These are phyloP conservation scores for Somion occarium DNA, from an alignment of 1,284 basidiomycete species.

Conservation along the genomic window DNA sequence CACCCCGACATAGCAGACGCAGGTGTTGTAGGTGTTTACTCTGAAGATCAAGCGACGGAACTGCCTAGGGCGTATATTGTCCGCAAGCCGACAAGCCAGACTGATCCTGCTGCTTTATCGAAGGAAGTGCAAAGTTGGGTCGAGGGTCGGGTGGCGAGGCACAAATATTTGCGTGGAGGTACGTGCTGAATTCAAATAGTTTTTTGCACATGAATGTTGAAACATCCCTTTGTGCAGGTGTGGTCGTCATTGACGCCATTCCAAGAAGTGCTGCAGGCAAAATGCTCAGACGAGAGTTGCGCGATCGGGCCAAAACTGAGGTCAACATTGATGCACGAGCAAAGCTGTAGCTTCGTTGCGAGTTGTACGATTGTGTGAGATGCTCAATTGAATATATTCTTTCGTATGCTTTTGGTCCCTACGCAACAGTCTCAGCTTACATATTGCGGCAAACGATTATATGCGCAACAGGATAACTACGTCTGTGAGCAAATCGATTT, in stretches of 20 bases:
- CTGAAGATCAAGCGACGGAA: slow-evolving; percentile 15
- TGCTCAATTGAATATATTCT: too few relatives aligned
- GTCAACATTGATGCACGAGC: too few relatives aligned
- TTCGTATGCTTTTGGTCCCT: too few relatives aligned
- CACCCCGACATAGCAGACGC: slow-evolving; percentile 71
- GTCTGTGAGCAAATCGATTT: slow-evolving; percentile 71
- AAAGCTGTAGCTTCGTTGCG: too few relatives aligned
- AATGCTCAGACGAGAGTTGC: slow-evolving; percentile 59
- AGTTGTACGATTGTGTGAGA: too few relatives aligned
- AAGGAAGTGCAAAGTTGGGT: slow-evolving; percentile 59
- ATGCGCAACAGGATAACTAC: slow-evolving; percentile 82
- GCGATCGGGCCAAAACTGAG: slow-evolving; percentile 23
- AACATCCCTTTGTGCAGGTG: slow-evolving; percentile 25
- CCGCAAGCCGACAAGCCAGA: slow-evolving; percentile 30
- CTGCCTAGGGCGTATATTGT: slow-evolving; percentile 59
- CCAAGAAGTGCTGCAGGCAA: slow-evolving; percentile 76
- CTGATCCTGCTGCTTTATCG: slow-evolving; percentile 38
- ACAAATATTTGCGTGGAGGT: slow-evolving; percentile 64
- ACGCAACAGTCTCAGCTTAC: too few relatives aligned
- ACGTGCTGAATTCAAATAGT: neutral
- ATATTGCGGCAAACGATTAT: slow-evolving; percentile 58
- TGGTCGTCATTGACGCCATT: slow-evolving; percentile 49
- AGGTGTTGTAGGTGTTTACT: slow-evolving; percentile 68
- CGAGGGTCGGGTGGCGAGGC: slow-evolving; percentile 54
- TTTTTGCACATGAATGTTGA: slow-evolving; percentile 5